Conservation (phyloP, 768 basidiomycete species). For the Mycena latifolia region DNA sequence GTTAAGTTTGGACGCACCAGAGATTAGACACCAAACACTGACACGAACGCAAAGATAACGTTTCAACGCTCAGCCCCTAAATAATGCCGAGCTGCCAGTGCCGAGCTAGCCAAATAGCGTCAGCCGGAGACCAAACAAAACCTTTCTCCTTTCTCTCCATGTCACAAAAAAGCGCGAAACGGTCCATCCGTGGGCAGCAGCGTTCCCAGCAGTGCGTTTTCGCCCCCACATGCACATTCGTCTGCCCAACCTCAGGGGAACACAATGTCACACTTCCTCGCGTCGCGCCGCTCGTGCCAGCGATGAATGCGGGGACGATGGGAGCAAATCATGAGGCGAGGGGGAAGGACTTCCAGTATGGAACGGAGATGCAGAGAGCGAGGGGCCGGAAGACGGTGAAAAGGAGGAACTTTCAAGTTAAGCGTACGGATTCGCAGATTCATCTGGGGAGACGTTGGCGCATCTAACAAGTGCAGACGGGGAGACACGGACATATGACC, state of each 20-base stretch:
- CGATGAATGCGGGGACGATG: constrained; percentile 72
- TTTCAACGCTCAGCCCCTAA: too few relatives aligned
- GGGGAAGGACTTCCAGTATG: constrained; percentile 20
- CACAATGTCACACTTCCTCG: too few relatives aligned
- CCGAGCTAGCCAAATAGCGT: too few relatives aligned
- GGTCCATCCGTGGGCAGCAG: constrained; percentile 58
- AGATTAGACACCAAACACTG: too few relatives aligned
- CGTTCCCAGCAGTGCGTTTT: constrained; percentile 56
- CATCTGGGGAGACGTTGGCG: constrained; percentile 77
- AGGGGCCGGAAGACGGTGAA: constrained; percentile 31
- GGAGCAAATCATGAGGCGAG: constrained; percentile 64
- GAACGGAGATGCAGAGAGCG: constrained; percentile 35
- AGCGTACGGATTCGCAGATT: constrained; percentile 53
- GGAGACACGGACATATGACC: constrained; percentile 82
- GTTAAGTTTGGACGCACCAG: too few relatives aligned
- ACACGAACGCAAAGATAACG: too few relatives aligned
- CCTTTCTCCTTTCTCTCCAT: constrained; percentile 45
- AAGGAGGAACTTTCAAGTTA: constrained; percentile 32
- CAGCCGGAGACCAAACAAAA: too few relatives aligned
- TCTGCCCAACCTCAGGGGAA: too few relatives aligned
- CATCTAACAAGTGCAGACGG: constrained; percentile 81
- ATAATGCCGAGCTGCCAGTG: too few relatives aligned
- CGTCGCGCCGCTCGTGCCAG: constrained; percentile 68
- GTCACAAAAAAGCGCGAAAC: constrained; percentile 78
- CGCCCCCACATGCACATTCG: neutral